Percentiles rank a stretch among this genome's conserved stretches.
Evolutionary conservation across 805 yeast species (phyloP).

Genomic region (Zygoascus tannicola): DNA sequence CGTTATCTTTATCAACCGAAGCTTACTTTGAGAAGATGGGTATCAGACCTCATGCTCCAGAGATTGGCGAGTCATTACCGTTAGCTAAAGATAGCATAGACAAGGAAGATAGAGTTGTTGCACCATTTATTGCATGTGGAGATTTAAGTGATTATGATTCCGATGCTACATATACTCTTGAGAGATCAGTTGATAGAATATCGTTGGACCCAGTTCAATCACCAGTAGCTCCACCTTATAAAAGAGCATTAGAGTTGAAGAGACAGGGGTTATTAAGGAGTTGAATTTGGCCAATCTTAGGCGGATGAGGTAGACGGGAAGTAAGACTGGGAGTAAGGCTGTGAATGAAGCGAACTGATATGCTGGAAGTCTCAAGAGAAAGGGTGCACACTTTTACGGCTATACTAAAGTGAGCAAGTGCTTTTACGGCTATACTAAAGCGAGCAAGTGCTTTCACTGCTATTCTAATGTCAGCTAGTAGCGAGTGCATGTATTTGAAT

Average conservation of each 20-base stretch:
- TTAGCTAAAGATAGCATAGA: constrained; percentile 3
- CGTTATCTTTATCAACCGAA: constrained; percentile 47
- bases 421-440: too few species aligned
- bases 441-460: too few species aligned
- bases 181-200: constrained; percentile 29
- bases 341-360: too few species aligned
- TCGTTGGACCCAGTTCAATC: constrained; percentile 87
- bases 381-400: too few species aligned
- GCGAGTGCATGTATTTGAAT: background rate
- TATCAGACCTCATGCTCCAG: constrained; percentile 5
- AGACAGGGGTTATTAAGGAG: constrained; percentile 52
- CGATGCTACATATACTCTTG: constrained; percentile 78
- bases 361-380: too few species aligned
- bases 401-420: too few species aligned
- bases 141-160: constrained; percentile 82
- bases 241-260: constrained; percentile 80
- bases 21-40: constrained; percentile 61
- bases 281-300: too few species aligned
- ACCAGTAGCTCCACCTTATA: constrained; percentile 97
- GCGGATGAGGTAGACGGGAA: too few species aligned
- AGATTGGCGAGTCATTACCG: constrained; percentile 1
- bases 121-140: constrained; percentile 95
- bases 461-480: too few species aligned
- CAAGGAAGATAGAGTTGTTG: constrained; percentile 60
- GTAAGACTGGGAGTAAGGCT: too few species aligned